Base-by-base conservation (phyloP, 768 basidiomycete species). In the Pholiota conissans region DNA sequence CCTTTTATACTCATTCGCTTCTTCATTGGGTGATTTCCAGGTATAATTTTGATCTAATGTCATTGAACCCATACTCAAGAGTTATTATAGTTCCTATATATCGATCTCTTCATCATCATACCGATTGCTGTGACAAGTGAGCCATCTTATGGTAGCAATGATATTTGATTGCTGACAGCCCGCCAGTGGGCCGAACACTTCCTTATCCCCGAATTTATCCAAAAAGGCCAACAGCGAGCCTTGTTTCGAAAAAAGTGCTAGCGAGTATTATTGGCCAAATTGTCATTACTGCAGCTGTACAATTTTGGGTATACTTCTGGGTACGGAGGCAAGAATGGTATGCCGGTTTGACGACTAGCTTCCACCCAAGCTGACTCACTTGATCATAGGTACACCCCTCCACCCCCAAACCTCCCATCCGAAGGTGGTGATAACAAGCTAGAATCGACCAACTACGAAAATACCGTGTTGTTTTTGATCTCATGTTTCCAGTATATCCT, bases 401-500 rank as follows among this genome's bases (percentile, higher is more conserved):
- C 93, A n/a, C 73, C 73, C 0, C 66, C 70, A 47, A 68, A 70
- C 30, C 67, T 80, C 18, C 78, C 81, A 24, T 66, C 67, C 5
- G 73, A 75, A 42, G 80, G 82, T 39, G 79, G 83, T 40, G 82
- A 80, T 58, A 82, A 88, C 71, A 85, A 92, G 64, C 79, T 98
- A 42, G 84, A 93, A 57, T 87, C 93, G 20, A 84, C 76, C 39
- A 98, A 95, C 69, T 95, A 83, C 66, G 97, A 98, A 71, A 98
- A 99, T 70, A 87, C 97, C 5, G 85, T 83, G 27, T 73, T 99
- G 56, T 99, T 99, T 76, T 73, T 98, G 62, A 78, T 98, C 42
- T 98, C 97, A 9, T 97, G 94, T 60, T 98, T 98, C 85, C 97
- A 99, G 74, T 99, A 99, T 71, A 93, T 98, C 66, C 78, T 98